Base-by-base conservation (phyloP, 805 yeast genomes). In the Cyberlindnera amylophila region DNA sequence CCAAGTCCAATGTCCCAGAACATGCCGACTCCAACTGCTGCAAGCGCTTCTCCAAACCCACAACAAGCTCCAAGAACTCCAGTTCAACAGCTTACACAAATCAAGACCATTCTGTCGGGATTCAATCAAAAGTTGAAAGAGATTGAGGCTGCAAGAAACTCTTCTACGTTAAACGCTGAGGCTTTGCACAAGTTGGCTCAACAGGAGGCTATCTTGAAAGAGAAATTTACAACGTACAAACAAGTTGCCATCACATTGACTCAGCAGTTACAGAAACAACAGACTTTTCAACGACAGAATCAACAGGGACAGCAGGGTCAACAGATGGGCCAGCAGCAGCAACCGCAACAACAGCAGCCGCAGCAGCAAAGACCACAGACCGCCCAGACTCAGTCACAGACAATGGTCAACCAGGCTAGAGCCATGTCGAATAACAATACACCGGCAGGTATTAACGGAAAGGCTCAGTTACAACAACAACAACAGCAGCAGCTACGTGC, bases 71-170 rank as follows among this genome's bases (percentile, higher is more conserved):
- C 43, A 8, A 34, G 23, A 24, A 42, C 34, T 14, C 58, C 55
- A 17, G 41, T 46, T 21, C 56, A 71, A 58, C 61, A 64, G 44
- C 59, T 71, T 44, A 72, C 70, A 48, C 66, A 67, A 38, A 67
- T 79, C 15, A 67, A 72, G 47, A 65, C 67, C 10, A 61, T 74
- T 32, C 64, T 79, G 10, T 71, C 66, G 32, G 78, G 72, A 44
- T 71, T 75, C 44, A 74, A 72, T 42, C 65, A 70, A 31, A 75
- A 72, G 42, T 62, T 80, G 47, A 71, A 70, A 13, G 65, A 70
- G n/a, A 66, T 80, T 34, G 77, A 74, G 41, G 69, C 69, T 7
- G 69, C 72, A 30, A 75, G 74, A 46, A 64, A 62, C 15, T 67
- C 70, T 30, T 68, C 70, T 10, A 65, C 63, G 23, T 50, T 75